phyloP scores from a whole-genome alignment of 2,329 filamentous ascomycete species.

The Colletotrichum sp. region DNA sequence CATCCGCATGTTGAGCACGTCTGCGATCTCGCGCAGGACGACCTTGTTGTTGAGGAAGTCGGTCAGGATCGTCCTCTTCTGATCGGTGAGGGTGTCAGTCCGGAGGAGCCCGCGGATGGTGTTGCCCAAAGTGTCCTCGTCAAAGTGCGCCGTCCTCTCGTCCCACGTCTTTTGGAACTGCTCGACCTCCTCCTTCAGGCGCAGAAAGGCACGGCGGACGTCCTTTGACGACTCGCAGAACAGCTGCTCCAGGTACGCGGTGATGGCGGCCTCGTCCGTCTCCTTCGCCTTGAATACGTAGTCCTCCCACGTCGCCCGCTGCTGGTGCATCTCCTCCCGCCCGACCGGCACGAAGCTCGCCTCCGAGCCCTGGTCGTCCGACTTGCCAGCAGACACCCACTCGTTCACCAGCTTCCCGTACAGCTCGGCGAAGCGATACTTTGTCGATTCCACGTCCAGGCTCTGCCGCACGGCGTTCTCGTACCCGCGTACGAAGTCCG shows the following conservation, averaged over 20 bases:
- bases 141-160: slow-evolving; percentile 32
- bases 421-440: slow-evolving; percentile 59
- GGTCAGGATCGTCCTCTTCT: slow-evolving; percentile 41
- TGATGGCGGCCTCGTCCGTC: slow-evolving; percentile 49
- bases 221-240: slow-evolving; percentile 45
- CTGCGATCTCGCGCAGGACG: slow-evolving; percentile 45
- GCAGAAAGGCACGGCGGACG: slow-evolving; percentile 43
- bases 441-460: slow-evolving; percentile 53
- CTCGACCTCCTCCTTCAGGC: slow-evolving; percentile 41
- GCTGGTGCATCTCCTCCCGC: slow-evolving; percentile 56
- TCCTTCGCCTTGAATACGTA: slow-evolving; percentile 55
- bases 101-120: slow-evolving; percentile 42
- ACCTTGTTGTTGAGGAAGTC: slow-evolving; percentile 41
- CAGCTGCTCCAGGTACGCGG: slow-evolving; percentile 52
- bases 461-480: slow-evolving; percentile 50
- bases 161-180: slow-evolving; percentile 34
- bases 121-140: slow-evolving; percentile 29
- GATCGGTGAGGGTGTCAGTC: slow-evolving; percentile 45
- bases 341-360: slow-evolving; percentile 51
- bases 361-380: slow-evolving; percentile 32
- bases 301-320: slow-evolving; percentile 58
- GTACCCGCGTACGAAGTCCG: slow-evolving; percentile 47
- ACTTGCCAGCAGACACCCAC: slow-evolving; percentile 47
- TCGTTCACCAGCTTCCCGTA: slow-evolving; percentile 60
- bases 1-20: slow-evolving; percentile 50